These are phyloP conservation scores for Cantharellus anzutake DNA, from an alignment of 768 basidiomycete species.

Conservation along the genomic window DNA sequence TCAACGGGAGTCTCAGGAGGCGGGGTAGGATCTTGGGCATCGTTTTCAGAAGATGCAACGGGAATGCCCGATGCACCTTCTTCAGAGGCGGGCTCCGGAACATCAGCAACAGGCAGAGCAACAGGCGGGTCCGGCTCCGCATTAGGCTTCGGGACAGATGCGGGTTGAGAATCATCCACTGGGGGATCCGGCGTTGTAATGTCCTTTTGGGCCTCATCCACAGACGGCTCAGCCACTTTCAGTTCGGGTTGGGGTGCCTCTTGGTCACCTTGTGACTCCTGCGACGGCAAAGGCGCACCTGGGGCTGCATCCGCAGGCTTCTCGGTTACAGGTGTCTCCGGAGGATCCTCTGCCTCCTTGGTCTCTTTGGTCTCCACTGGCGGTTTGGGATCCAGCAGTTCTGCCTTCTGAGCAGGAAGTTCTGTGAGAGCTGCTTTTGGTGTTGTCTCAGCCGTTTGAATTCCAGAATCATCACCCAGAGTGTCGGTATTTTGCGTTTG, in stretches of 20 bases:
- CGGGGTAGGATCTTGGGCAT: background rate
- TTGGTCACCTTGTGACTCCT: no score
- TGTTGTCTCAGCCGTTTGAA: no score
- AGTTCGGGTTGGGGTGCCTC: no score
- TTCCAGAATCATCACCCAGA: background rate
- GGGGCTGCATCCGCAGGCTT: background rate
- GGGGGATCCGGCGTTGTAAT: no score
- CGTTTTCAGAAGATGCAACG: background rate
- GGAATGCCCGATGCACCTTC: background rate
- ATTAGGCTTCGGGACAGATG: background rate
- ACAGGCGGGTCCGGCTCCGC: background rate
- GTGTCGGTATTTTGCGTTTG: background rate
- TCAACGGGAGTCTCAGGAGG: background rate
- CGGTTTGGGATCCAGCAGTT: background rate
- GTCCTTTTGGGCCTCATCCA: no score
- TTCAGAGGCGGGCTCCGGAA: background rate
- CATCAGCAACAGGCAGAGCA: background rate
- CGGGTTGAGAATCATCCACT: no score
- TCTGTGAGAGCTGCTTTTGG: no score
- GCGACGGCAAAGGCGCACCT: background rate
- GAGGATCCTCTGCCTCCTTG: background rate
- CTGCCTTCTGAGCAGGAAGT: background rate
- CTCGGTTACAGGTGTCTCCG: background rate
- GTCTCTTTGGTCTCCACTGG: background rate
- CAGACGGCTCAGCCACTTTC: no score